Evolutionary conservation across 1,284 basidiomycete species (phyloP).

Genomic region (Ceratobasidium sp.): DNA sequence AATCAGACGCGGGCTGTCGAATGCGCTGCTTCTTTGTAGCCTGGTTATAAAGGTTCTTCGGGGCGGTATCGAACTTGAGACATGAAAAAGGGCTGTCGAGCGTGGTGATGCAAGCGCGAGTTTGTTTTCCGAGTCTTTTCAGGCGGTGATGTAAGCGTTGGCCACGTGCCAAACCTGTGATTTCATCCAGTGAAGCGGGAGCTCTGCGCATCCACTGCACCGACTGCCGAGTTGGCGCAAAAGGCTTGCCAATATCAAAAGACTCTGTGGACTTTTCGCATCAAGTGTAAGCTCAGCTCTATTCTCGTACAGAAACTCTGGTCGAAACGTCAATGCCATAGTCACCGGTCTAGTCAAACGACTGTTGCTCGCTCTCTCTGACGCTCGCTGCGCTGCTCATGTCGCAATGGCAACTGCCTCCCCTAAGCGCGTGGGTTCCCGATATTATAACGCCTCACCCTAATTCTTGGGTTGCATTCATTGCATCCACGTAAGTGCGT

Average conservation of each 20-base stretch:
- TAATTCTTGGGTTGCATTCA: conserved; percentile 70
- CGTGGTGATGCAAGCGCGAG: too few species aligned
- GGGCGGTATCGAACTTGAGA: too few species aligned
- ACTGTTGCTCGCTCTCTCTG: neutral
- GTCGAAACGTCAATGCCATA: conserved; percentile 23
- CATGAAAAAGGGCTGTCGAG: too few species aligned
- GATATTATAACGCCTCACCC: conserved; percentile 47
- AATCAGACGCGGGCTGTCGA: too few species aligned
- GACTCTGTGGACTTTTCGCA: neutral
- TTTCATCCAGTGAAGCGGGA: conserved; percentile 4
- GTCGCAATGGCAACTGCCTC: conserved; percentile 23
- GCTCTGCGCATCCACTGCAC: neutral
- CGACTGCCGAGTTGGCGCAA: neutral
- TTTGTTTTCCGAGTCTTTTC: neutral
- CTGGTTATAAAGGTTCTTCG: too few species aligned
- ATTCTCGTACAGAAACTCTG: conserved; percentile 5
- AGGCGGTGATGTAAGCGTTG: conserved; percentile 1
- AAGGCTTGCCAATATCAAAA: neutral
- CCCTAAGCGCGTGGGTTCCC: conserved; percentile 8
- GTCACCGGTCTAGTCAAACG: neutral
- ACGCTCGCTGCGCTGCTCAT: conserved; percentile 17
- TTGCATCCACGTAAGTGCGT: conserved; percentile 56
- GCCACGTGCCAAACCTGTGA: conserved; percentile 19
- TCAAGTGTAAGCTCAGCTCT: conserved; percentile 19
- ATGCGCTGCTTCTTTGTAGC: too few species aligned